These are phyloP conservation scores for Stephania yunnanensis DNA, from an alignment of 164 flowering plant species.

Conservation along the genomic window DNA sequence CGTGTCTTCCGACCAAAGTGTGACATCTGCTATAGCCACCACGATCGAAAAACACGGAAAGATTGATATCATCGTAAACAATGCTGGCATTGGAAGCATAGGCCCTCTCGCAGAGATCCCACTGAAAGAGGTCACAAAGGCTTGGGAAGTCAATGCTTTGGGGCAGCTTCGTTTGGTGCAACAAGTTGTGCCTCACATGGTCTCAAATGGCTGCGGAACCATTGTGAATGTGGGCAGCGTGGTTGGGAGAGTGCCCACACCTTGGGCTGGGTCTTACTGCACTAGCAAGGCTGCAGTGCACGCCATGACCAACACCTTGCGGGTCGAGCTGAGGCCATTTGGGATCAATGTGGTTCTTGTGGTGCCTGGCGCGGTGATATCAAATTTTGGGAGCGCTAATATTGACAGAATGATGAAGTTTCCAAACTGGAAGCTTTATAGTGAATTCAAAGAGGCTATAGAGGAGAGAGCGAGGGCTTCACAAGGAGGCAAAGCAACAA, in stretches of 20 bases:
- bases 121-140: slow-evolving; percentile 28
- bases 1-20: slow-evolving; percentile 54
- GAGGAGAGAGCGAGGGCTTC: slow-evolving; percentile 54
- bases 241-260: slow-evolving; percentile 51
- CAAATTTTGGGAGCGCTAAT: slow-evolving; percentile 42
- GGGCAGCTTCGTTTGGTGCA: slow-evolving; percentile 65
- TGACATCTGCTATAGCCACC: slow-evolving; percentile 26
- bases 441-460: slow-evolving; percentile 44
- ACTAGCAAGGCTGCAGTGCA: slow-evolving; percentile 56
- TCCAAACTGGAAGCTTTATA: slow-evolving; percentile 50
- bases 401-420: slow-evolving; percentile 25
- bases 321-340: slow-evolving; percentile 54
- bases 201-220: slow-evolving; percentile 27
- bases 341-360: slow-evolving; percentile 54
- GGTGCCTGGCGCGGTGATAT: slow-evolving; percentile 49
- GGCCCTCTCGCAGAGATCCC: slow-evolving; percentile 69
- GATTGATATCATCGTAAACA: slow-evolving; percentile 54
- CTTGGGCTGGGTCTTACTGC: slow-evolving; percentile 71
- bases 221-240: slow-evolving; percentile 63
- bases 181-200: slow-evolving; percentile 63
- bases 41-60: slow-evolving; percentile 38
- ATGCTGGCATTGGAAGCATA: slow-evolving; percentile 55
- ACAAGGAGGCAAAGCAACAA: slow-evolving; percentile 45
- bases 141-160: slow-evolving; percentile 58
- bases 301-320: slow-evolving; percentile 44